Percentiles rank a stretch among this genome's conserved stretches.
phyloP scores from a whole-genome alignment of 805 yeast species.

The Saturnispora saitoi region DNA sequence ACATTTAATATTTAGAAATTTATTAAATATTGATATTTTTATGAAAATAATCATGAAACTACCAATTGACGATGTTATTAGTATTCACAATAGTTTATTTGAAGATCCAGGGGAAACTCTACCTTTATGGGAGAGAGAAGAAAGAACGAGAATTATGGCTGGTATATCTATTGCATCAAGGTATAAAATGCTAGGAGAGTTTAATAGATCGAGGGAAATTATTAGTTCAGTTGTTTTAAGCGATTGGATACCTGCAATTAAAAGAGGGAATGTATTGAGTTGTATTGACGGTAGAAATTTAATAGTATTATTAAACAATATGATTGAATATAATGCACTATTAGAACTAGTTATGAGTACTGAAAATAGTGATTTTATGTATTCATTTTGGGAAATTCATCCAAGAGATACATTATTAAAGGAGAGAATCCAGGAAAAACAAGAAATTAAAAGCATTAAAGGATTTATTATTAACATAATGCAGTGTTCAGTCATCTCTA shows the following conservation, averaged over 20 bases:
- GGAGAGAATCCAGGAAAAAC: constrained; percentile 9
- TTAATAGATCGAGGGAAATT: constrained; percentile 12
- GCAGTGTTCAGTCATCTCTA: constrained; percentile 12
- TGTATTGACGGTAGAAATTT: constrained; percentile 17
- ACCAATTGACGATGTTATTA: constrained; percentile 12
- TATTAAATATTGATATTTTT: constrained; percentile 13
- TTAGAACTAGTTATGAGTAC: constrained; percentile 11
- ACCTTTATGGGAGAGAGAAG: constrained; percentile 6
- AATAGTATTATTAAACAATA: constrained; percentile 13
- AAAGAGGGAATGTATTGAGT: not conserved
- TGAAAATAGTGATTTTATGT: constrained; percentile 13
- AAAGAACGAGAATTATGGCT: constrained; percentile 13
- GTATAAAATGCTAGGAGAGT: constrained; percentile 16
- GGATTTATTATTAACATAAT: constrained; percentile 11
- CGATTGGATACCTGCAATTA: constrained; percentile 16
- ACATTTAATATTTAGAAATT: constrained; percentile 16
- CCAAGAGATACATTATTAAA: constrained; percentile 14
- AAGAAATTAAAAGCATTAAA: not conserved
- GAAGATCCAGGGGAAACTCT: constrained; percentile 9
- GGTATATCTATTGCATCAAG: constrained; percentile 20
- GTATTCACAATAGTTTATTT: constrained; percentile 10
- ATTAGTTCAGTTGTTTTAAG: constrained; percentile 12
- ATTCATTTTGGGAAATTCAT: constrained; percentile 22
- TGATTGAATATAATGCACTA: constrained; percentile 10
- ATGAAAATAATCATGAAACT: constrained; percentile 17